These are phyloP conservation scores for Colletotrichum sp. DNA, from an alignment of 2,329 filamentous ascomycete genomes.

Conservation along the genomic window DNA sequence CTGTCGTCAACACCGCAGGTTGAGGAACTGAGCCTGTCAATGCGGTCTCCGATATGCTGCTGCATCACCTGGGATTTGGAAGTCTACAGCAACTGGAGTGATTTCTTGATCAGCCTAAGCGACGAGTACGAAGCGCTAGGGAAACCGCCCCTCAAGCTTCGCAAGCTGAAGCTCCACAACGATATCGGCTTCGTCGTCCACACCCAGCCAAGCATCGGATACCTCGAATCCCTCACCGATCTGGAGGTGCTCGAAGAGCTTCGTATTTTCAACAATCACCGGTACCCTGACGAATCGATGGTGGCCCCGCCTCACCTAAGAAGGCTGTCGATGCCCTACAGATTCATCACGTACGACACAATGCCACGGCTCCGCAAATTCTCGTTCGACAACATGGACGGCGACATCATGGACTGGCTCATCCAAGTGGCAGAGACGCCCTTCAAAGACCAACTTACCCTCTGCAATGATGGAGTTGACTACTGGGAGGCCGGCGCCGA, in stretches of 20 bases:
- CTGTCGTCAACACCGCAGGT: too few species aligned
- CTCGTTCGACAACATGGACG: not conserved
- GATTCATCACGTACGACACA: not conserved
- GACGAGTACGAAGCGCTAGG: not conserved
- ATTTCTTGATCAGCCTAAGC: too few species aligned
- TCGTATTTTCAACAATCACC: not conserved
- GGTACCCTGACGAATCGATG: rapidly evolving
- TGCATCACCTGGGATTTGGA: too few species aligned
- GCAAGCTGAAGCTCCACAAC: rapidly evolving
- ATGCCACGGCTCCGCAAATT: not conserved
- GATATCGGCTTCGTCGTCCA: too few species aligned
- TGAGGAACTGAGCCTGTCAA: too few species aligned
- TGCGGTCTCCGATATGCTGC: too few species aligned
- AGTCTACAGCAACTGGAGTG: too few species aligned
- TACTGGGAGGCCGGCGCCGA: not conserved
- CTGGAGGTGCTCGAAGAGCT: not conserved
- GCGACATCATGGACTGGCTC: not conserved
- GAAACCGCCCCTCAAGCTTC: not conserved
- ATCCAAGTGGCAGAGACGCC: not conserved
- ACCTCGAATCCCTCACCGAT: not conserved
- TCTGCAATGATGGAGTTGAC: not conserved
- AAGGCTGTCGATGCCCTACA: not conserved
- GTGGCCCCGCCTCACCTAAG: too few species aligned
- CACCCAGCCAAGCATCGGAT: not conserved
- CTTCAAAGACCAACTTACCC: not conserved